Evolutionary conservation across 2,329 filamentous ascomycete species (phyloP), one percentile per base, ranked within the genome.

Genomic region (Blastomyces emzantsi): DNA sequence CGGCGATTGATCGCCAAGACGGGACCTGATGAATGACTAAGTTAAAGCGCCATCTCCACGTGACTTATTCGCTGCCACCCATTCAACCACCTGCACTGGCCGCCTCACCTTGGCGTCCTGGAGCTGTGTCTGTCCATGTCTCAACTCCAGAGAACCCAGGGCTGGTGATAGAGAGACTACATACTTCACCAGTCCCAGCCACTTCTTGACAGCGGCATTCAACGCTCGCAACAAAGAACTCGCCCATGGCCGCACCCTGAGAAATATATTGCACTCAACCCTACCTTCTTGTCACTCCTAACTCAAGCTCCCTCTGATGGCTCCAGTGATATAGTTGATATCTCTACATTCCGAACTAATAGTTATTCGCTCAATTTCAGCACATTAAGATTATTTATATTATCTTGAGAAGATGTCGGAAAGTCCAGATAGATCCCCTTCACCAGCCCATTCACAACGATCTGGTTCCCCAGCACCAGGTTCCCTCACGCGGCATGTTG

Each of bases 401-500:
- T 57, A 22, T 22, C 19, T 9, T 15, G 59, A 64, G 22, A 67
- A 55, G 57, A 76, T 73, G 72, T 69, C 72, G 61, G 73, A 74
- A 63, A 77, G 74, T 64, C 71, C 73, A 64, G 75, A 78, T 63
- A 71, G 73, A 43, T 70, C 74, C 28, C 75, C 76, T 28, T 61
- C 33, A 19, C 49, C 19, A 52, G 54, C 62, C 49, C 63, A 22
- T 30, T 43, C n/a, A 13, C 63, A 45, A 54, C 58, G 63, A 43
- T 64, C 74, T 30, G 71, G 70, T 17, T 79, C 78, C 43, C 75
- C 76, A 54, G 68, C 71, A 30, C 67, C 73, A 55, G 78, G 79
- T 36, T 79, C 79, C 28, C 72, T 79, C 41, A 76, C 76, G 51
- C 76, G 81, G 71, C 82, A 82, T 63, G 77, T 79, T 28, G 82